A percentile compares a stretch with the other conserved stretches of the same genome.
Conservation (phyloP, 2,329 filamentous ascomycete species). For the Calonectria henricotiae region DNA sequence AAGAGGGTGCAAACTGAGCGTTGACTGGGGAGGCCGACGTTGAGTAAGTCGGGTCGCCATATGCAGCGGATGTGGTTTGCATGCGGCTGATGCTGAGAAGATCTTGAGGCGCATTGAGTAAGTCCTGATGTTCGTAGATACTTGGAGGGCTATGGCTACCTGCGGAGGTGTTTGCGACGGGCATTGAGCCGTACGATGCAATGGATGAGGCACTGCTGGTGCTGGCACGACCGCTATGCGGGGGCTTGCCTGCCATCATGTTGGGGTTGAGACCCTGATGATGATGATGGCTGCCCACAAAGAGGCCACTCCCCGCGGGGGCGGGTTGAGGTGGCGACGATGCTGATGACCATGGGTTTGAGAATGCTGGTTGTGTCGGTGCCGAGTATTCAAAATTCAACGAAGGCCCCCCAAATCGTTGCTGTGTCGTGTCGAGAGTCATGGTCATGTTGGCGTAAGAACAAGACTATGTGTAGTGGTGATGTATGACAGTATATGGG, state of each 20-base stretch:
- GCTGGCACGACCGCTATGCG: constrained; percentile 68
- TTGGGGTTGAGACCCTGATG: constrained; percentile 67
- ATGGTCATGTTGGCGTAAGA: constrained; percentile 83
- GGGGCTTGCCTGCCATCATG: constrained; percentile 65
- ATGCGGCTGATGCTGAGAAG: constrained; percentile 79
- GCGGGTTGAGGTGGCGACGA: constrained; percentile 63
- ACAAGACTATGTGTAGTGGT: constrained; percentile 41
- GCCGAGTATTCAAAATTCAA: constrained; percentile 84
- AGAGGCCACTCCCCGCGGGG: constrained; percentile 74
- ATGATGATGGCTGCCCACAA: constrained; percentile 72
- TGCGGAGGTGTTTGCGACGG: constrained; percentile 82
- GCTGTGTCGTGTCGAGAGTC: constrained; percentile 92
- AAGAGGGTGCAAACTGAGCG: constrained; percentile 75
- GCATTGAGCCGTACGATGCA: constrained; percentile 81
- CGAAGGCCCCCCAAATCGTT: constrained; percentile 80
- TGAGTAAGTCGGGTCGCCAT: constrained; percentile 80
- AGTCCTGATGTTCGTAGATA: constrained; percentile 60
- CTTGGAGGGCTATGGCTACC: constrained; percentile 72
- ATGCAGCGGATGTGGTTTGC: constrained; percentile 75
- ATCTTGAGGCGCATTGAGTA: constrained; percentile 84
- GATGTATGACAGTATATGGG: constrained; percentile 47
- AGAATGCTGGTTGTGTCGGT: constrained; percentile 79
- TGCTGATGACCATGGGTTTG: constrained; percentile 87
- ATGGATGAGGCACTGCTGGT: constrained; percentile 74
- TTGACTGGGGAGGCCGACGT: constrained; percentile 78